Evolutionary conservation across 1,284 basidiomycete species (phyloP), one percentile per base, ranked within the genome.

Genomic region (Omphalotus olearius): DNA sequence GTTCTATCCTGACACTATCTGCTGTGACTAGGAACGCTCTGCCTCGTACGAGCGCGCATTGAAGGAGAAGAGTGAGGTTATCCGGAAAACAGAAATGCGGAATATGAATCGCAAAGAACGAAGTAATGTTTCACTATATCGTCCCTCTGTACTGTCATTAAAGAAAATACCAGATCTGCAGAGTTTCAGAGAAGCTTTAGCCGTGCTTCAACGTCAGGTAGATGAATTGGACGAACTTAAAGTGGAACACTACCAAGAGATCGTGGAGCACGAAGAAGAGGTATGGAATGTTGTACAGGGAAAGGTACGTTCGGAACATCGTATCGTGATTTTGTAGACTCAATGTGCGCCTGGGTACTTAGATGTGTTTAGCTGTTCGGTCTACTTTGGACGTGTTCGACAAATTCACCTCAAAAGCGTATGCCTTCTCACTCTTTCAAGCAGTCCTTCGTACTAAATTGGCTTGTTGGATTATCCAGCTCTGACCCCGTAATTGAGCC

Each of bases 401-500:
- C 63, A 77, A 84, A 48, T 83, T 93, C 58, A 89, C 88, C 14
- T 78, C 88, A n/a, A 98, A 98, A 76, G 85, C 91, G 78, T 91
- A 77, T 57, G 87, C 76, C 28, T 50, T 55, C 42, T 52, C 52
- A 41, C 57, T 47, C 50, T 48, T 52, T 50, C 35, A 36, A 33
- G 30, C 46, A 26, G 41, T 40, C 14, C 41, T 45, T 55, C 50
- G 47, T 23, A 45, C 38, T 48, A 45, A 39, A 56, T n/a, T 53
- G 53, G 57, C 49, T 55, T 53, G 54, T 52, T 57, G 49, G 23
- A 23, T 54, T 58, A 51, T 61, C 57, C 57, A 91, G 89, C 45
- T 89, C 86, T 55, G 94, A 98, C 69, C 91, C 93, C 23, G 78
- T 93, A 47, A 83, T 98, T 55, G 93, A 97, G 66, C 88, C 88